Evolutionary conservation across 768 basidiomycete genomes (phyloP), one percentile per base, ranked within the genome.

Genomic region (Infundibulicybe gibba): DNA sequence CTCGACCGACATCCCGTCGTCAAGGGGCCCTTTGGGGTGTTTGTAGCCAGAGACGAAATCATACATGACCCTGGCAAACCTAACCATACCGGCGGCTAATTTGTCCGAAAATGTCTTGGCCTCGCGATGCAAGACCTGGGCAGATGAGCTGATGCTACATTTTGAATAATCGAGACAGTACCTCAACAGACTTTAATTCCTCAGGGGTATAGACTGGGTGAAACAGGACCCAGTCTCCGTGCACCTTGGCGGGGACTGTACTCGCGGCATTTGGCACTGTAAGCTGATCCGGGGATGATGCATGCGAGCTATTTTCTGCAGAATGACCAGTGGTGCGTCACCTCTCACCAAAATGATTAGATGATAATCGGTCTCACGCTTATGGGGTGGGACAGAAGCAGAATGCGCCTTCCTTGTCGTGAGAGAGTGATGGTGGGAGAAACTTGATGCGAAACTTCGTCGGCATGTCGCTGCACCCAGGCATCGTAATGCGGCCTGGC

Each of bases 151-250:
- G 39, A 21, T 25, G 37, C 40, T 46, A 12, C 31, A 31, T 34
- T 32, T 16, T 17, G 33, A 32, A 21, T 15, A 31, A 6, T 19
- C 16, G 46, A 34, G 9, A 49, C 66, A 42, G 25, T 56, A 87
- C 89, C 64, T 87, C 70, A 13, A 90, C 89, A 12, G 87, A 77
- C 52, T 69, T 81, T 42, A 91, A 61, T 58, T 92, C 90, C 32
- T 80, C 80, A 14, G 69, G 62, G 5, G 87, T 80, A 62, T 97
- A 97, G 2, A 95, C 93, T 0, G 94, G 94, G 60, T 95, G 91
- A 61, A 93, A 91, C 2, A 97, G 68, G 10, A 95, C 91, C 91
- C 93, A 97, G 56, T 90, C 88, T 2, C 89, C 89, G 34, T 71
- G 75, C 42, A 81, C 62, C 59, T 73, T 75, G 2, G 72, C 68